phyloP scores from a whole-genome alignment of 768 basidiomycete species.

The Russula dissimulans region DNA sequence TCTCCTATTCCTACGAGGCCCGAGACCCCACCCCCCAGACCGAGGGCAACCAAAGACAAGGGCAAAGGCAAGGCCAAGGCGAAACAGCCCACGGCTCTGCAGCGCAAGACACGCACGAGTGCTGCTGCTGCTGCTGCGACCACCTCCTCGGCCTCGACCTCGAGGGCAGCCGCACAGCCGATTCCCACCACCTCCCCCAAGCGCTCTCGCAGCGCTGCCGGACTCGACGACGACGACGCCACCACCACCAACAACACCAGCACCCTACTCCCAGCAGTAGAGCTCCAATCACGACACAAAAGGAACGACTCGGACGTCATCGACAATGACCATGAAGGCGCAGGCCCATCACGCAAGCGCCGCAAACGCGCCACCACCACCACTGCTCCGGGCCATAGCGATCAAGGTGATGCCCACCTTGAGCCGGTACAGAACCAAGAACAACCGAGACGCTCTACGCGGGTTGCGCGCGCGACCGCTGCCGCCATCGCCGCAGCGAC shows the following conservation, averaged over 20 bases:
- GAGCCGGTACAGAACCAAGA: background rate
- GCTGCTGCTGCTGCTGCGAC: background rate
- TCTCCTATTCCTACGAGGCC: no score
- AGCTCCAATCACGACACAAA: background rate
- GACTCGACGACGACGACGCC: background rate
- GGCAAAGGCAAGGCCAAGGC: background rate
- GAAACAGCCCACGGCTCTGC: background rate
- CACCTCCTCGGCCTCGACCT: background rate
- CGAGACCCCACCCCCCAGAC: no score
- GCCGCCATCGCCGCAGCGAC: background rate
- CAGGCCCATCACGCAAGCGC: background rate
- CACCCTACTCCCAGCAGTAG: background rate
- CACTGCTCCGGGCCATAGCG: background rate
- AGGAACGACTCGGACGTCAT: background rate
- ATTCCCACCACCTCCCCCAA: background rate
- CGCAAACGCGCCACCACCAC: background rate
- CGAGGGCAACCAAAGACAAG: no score
- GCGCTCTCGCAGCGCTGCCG: background rate
- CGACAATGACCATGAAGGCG: no score
- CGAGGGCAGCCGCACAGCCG: background rate
- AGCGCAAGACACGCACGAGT: background rate
- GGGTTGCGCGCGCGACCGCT: background rate
- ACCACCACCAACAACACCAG: no score
- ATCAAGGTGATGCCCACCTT: background rate
- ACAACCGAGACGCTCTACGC: slow-evolving; percentile 3